Evolutionary conservation across 257 asterid species (phyloP).

Genomic region (Nyctanthes arbortristis): DNA sequence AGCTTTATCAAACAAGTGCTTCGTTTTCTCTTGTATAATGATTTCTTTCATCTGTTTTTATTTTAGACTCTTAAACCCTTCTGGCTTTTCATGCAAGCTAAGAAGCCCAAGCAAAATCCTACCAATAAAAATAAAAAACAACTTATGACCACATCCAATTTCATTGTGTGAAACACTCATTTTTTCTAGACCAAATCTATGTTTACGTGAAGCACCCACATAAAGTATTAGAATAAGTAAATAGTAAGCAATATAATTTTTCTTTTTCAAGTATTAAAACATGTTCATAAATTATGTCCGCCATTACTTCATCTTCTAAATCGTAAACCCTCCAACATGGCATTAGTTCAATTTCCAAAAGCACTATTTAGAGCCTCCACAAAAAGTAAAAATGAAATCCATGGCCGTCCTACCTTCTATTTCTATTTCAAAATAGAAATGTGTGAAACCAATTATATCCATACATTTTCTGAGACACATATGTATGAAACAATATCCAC

Average conservation of each 20-base stretch:
- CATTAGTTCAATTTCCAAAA: background rate
- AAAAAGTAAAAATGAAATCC: background rate
- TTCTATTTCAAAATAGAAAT: too few species aligned
- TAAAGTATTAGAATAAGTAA: background rate
- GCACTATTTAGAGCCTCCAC: background rate
- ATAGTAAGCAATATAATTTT: background rate
- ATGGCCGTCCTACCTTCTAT: too few species aligned
- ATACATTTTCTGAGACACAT: too few species aligned
- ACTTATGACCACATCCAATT: background rate
- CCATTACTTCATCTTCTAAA: background rate
- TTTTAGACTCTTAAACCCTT: background rate
- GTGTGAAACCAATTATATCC: too few species aligned
- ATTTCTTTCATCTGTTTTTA: background rate
- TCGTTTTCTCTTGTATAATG: background rate
- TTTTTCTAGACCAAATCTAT: background rate
- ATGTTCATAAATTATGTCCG: background rate
- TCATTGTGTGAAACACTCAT: background rate
- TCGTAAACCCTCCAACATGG: background rate
- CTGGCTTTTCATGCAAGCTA: background rate
- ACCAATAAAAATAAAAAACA: background rate
- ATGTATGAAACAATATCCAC: too few species aligned
- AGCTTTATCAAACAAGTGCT: too few species aligned
- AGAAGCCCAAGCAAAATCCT: conserved; percentile 1
- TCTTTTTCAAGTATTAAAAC: background rate
- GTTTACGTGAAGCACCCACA: background rate